Base-by-base conservation (phyloP, 2,329 filamentous ascomycete species). In the Thelonectria olida region DNA sequence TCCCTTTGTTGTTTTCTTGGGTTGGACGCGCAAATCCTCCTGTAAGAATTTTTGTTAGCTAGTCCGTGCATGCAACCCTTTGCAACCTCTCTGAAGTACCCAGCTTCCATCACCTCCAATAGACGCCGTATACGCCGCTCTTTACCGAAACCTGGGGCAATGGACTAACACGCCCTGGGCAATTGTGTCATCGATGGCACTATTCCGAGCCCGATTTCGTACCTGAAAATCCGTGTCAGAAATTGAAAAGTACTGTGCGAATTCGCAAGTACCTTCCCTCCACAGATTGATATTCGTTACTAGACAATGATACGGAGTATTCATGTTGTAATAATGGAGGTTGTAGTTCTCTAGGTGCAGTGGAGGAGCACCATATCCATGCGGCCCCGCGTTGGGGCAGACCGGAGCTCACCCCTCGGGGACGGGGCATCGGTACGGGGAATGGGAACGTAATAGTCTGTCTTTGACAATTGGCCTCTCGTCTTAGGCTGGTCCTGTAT, bases 151-250 rank as follows among this genome's bases (percentile, higher is more conserved):
- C 61, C 59, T 63, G 62, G 54, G 65, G 57, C 53, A 23, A 64
- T 60, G 58, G 19, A 54, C 44, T 13, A 41, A 49, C 44, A 44
- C 31, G 31, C 23, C 39, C 10, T 62, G 54, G 55, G 52, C 25
- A 44, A 70, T 71, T 71, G 60, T 71, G 67, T 71, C 68, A 71
- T 71, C 57, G 63, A 71, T 68, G 65, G 45, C 48, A 70, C 64
- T 61, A 41, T 57, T 23, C 47, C 28, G 41, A 36, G n/a, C 39
- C 52, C 15, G 25, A 42, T 48, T 56, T 38, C 23, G 42, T 51
- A 51, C 45, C 47, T 39, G 27, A 48, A 53, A 31, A 34, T 42
- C 54, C 59, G n/a, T 54, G 48, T 49, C 38, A 45, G 12, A 12
- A 25, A 22, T 27, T 27, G 15, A 20, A 31, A 52, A 45, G 66